Evolutionary conservation across 1,284 basidiomycete genomes (phyloP).

Genomic region (Amylostereum areolatum): DNA sequence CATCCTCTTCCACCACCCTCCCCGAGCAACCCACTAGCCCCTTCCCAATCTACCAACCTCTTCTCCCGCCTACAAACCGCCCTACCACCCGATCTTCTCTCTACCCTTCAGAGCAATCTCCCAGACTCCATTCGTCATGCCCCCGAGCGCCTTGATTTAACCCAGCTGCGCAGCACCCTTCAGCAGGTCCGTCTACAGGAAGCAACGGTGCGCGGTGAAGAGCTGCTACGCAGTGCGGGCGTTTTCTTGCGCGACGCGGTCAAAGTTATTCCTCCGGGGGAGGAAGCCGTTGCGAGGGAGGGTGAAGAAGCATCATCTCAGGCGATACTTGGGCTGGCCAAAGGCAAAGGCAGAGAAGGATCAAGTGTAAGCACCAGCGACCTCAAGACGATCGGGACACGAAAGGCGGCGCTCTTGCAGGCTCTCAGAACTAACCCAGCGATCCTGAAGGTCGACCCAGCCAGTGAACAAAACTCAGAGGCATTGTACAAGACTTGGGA

Average conservation of each 20-base stretch:
- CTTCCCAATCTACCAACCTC: slow-evolving; percentile 37
- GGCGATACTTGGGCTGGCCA: slow-evolving; percentile 32
- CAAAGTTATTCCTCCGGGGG: slow-evolving; percentile 82
- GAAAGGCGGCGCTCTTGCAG: slow-evolving; percentile 74
- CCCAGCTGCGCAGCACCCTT: slow-evolving; percentile 59
- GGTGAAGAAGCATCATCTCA: slow-evolving; percentile 79
- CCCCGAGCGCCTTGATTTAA: slow-evolving; percentile 59
- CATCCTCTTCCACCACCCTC: slow-evolving; percentile 22
- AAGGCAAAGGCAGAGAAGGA: slow-evolving; percentile 17
- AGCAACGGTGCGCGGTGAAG: slow-evolving; percentile 63
- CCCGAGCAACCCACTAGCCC: slow-evolving; percentile 12
- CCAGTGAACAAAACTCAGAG: slow-evolving; percentile 47
- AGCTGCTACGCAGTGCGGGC: slow-evolving; percentile 64
- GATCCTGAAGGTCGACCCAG: slow-evolving; percentile 75
- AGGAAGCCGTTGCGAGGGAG: slow-evolving; percentile 58
- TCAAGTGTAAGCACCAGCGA: slow-evolving; percentile 29
- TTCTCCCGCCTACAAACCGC: slow-evolving; percentile 68
- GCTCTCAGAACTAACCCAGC: slow-evolving; percentile 72
- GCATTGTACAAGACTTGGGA: slow-evolving; percentile 63
- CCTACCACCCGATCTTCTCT: slow-evolving; percentile 66
- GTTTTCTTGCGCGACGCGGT: slow-evolving; percentile 81
- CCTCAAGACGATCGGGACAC: slow-evolving; percentile 54
- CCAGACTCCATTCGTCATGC: slow-evolving; percentile 61
- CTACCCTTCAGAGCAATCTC: slow-evolving; percentile 59
- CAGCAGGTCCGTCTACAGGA: slow-evolving; percentile 67